These are phyloP conservation scores for Cotoneaster glaucophyllus DNA, from an alignment of 306 rosid species.

Conservation along the genomic window DNA sequence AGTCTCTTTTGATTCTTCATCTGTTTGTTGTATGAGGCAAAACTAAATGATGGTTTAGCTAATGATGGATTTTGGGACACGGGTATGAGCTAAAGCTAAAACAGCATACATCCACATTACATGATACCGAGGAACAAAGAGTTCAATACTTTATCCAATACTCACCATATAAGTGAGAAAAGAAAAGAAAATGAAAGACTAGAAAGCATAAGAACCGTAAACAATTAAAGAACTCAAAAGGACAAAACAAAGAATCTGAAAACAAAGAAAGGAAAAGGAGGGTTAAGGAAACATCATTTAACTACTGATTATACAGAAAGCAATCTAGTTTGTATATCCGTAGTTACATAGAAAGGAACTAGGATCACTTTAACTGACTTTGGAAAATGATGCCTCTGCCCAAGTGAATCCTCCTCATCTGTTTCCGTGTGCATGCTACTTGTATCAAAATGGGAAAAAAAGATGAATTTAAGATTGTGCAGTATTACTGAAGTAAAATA, in stretches of 20 bases:
- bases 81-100: not conserved
- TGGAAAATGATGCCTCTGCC: slow-evolving; percentile 59
- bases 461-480: not conserved
- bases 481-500: not conserved
- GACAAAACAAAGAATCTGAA: not conserved
- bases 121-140: not conserved
- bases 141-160: not conserved
- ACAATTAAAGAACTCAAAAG: not conserved
- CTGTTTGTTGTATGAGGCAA: not conserved
- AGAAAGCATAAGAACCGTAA: not conserved
- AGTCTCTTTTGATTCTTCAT: not conserved
- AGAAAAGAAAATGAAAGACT: not conserved
- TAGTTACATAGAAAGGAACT: slow-evolving; percentile 4
- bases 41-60: not conserved
- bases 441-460: slow-evolving; percentile 1
- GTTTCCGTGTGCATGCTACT: slow-evolving; percentile 35
- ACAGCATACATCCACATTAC: not conserved
- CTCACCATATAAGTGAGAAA: not conserved
- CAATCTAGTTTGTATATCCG: not conserved
- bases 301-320: not conserved
- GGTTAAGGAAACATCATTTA: slow-evolving; percentile 9
- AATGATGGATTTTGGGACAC: not conserved
- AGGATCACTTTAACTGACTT: slow-evolving; percentile 45
- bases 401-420: slow-evolving; percentile 33
- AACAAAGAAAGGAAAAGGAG: not conserved